Conservation (phyloP, 2,329 filamentous ascomycete genomes). For the Alternaria arborescens region DNA sequence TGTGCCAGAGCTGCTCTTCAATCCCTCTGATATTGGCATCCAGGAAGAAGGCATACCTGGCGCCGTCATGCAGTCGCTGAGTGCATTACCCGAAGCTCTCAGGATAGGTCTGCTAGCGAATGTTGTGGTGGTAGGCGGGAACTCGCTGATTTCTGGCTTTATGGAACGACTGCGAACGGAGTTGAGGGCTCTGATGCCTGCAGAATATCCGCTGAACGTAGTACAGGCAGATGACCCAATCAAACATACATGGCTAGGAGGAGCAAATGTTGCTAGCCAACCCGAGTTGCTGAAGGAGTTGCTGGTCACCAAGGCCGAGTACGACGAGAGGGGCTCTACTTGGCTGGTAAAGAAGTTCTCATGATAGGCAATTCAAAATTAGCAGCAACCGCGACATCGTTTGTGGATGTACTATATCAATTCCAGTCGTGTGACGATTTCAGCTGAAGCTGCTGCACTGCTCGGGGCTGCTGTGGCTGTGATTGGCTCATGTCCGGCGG, state of each 20-base stretch:
- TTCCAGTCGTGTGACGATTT: neutral
- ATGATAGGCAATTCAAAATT: constrained; percentile 3
- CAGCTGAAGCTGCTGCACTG: neutral
- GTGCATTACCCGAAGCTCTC: constrained; percentile 77
- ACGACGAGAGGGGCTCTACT: constrained; percentile 79
- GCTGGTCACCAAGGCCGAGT: constrained; percentile 86
- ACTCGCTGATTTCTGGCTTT: constrained; percentile 80
- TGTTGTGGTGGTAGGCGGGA: constrained; percentile 88
- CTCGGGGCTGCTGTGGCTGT: constrained; percentile 25
- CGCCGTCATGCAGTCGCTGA: constrained; percentile 80
- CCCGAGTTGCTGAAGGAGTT: constrained; percentile 69
- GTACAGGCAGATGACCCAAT: constrained; percentile 76
- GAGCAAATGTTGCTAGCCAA: constrained; percentile 77
- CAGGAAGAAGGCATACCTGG: constrained; percentile 83
- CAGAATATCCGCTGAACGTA: constrained; percentile 43
- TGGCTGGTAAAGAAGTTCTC: constrained; percentile 80
- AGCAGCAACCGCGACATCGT: neutral
- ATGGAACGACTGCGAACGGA: constrained; percentile 79
- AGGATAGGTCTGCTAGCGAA: constrained; percentile 88
- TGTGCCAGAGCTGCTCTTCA: constrained; percentile 90
- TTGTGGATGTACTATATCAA: neutral
- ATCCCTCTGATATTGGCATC: constrained; percentile 84
- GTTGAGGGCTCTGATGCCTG: constrained; percentile 64
- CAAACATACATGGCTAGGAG: constrained; percentile 84
- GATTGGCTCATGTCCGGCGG: constrained; percentile 34